Base-by-base conservation (phyloP, 345 rosid species). In the Mangifera indica region DNA sequence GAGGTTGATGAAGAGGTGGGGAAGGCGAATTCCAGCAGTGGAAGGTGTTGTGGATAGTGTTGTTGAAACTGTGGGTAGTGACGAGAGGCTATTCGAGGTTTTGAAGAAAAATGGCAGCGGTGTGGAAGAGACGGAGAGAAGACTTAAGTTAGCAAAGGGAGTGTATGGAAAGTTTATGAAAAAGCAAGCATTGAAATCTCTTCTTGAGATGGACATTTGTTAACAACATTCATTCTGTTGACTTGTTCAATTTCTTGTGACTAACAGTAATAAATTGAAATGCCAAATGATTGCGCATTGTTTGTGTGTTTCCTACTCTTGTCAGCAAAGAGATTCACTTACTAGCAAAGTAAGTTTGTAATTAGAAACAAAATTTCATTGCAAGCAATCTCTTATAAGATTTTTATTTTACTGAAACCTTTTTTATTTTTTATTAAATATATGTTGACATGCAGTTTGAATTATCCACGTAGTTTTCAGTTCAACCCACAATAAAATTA, bases 101-200 rank as follows among this genome's bases (percentile, higher is more conserved):
- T 53, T 84, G 74, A 87, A 79, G 79, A 84, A 75, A 76, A 84
- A 56, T 63, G 72, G 73, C 22, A 79, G 79, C 21, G 83, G 79
- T 48, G 63, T 71, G 42, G 63, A 63, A 45, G 89, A 85, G 73
- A 83, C 85, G 82, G 93, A 88, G 72, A 89, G 75, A 73, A 72
- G 69, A 52, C 4, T 88, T 53, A 86, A 80, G 32, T 59, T 84
- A 60, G 93, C 91, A 44, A 88, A 82, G 71, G 95, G 97, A 7
- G 45, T 90, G 13, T 84, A 87, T 77, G 89, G 98, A 26, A 94
- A 89, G 77, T 87, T 87, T 4, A 80, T 88, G 49, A 94, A 85
- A 76, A 94, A 84, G 74, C 90, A 89, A 76, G 93, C 90, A 54
- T 55, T 92, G 75, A 88, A 73, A 75, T 67, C 80, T 52, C 91